These are phyloP conservation scores for Mucor mucedo DNA, from an alignment of 371 early-diverging fungal species.

Conservation along the genomic window DNA sequence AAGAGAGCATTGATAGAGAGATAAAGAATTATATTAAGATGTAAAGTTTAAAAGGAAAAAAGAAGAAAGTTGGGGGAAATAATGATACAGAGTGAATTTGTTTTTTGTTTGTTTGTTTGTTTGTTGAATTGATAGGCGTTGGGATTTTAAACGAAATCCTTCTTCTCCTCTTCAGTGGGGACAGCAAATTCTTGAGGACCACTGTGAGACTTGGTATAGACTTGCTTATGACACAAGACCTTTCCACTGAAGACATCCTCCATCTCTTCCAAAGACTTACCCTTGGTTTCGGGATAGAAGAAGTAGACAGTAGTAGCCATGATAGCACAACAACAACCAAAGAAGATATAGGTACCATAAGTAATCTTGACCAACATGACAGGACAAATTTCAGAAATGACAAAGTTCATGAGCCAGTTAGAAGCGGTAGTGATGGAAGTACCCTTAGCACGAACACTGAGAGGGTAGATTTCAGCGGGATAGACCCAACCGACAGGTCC, in stretches of 20 bases:
- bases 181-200: background rate
- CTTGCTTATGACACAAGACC: constrained; percentile 14
- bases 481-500: constrained; percentile 55
- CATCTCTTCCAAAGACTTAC: constrained; percentile 59
- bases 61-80: background rate
- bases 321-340: constrained; percentile 48
- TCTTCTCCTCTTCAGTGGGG: constrained; percentile 5
- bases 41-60: background rate
- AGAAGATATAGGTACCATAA: constrained; percentile 60
- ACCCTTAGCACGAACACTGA: constrained; percentile 48
- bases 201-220: background rate
- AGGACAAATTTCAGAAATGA: constrained; percentile 44
- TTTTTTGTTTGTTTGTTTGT: background rate
- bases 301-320: constrained; percentile 38
- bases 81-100: background rate
- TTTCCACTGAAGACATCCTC: constrained; percentile 50
- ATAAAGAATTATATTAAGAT: background rate
- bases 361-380: constrained; percentile 43
- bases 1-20: too few species aligned
- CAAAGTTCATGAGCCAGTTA: constrained; percentile 64
- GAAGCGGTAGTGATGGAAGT: constrained; percentile 59
- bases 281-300: constrained; percentile 61
- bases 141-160: constrained; percentile 2
- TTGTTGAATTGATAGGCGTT: background rate
- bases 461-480: constrained; percentile 67